phyloP scores from a whole-genome alignment of 2,329 filamentous ascomycete species.

The Graphilbum ipis-grandicollis region DNA sequence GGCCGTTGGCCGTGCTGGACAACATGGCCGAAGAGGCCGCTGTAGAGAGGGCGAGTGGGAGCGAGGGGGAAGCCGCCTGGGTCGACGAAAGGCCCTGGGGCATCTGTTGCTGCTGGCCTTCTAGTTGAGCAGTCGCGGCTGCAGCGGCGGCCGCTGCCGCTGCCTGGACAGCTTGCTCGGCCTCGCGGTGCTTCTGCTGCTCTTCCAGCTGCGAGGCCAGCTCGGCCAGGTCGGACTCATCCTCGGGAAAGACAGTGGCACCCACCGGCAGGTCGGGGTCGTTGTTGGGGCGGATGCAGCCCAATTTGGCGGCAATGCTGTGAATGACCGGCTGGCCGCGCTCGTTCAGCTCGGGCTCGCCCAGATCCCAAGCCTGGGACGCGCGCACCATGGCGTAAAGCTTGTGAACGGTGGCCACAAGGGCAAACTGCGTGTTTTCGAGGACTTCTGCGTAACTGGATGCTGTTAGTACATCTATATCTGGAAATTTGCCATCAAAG shows the following conservation, averaged over 20 bases:
- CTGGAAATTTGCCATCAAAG: no score
- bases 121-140: slow-evolving; percentile 4
- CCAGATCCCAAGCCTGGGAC: slow-evolving; percentile 40
- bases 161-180: slow-evolving; percentile 14
- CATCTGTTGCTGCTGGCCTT: slow-evolving; percentile 12
- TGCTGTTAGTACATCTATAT: no score
- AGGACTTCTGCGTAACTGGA: slow-evolving; percentile 49
- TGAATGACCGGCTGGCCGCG: slow-evolving; percentile 46
- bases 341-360: slow-evolving; percentile 47
- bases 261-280: slow-evolving; percentile 38
- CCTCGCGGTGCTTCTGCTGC: slow-evolving; percentile 24
- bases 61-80: slow-evolving; percentile 7
- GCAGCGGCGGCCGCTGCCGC: slow-evolving; percentile 5
- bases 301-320: slow-evolving; percentile 46
- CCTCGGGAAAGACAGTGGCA: slow-evolving; percentile 42
- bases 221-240: slow-evolving; percentile 38
- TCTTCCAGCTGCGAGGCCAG: slow-evolving; percentile 36
- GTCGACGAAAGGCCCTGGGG: no score
- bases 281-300: slow-evolving; percentile 44
- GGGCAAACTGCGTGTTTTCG: slow-evolving; percentile 46
- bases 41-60: neutral
- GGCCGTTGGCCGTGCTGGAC: slow-evolving; percentile 11
- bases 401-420: slow-evolving; percentile 48
- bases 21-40: slow-evolving; percentile 8
- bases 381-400: slow-evolving; percentile 46